These are phyloP conservation scores for Cudoniella acicularis DNA, from an alignment of 495 filamentous ascomycete species.

Conservation along the genomic window DNA sequence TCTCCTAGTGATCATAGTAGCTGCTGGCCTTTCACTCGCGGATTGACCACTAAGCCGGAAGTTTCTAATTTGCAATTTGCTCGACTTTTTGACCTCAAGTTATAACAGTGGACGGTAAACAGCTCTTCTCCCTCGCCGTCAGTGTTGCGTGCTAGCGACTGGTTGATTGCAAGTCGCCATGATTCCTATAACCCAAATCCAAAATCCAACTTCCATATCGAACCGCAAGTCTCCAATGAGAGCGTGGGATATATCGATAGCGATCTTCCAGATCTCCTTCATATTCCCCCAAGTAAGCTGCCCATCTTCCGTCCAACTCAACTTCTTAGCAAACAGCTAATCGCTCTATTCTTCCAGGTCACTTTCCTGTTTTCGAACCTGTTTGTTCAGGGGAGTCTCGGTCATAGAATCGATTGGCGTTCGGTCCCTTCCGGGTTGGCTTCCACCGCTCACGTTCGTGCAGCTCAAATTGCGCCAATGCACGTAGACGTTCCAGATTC, in stretches of 20 bases:
- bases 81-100: too few relatives aligned
- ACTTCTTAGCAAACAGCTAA: background rate
- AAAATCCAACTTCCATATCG: background rate
- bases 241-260: background rate
- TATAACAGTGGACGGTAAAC: too few relatives aligned
- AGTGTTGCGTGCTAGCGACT: background rate
- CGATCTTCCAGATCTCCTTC: background rate
- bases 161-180: background rate
- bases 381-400: background rate
- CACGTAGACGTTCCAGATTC: constrained; percentile 8
- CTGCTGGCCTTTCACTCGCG: too few relatives aligned
- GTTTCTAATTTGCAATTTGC: too few relatives aligned
- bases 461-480: constrained; percentile 9
- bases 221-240: background rate
- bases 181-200: background rate
- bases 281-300: background rate
- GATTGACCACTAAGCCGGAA: too few relatives aligned
- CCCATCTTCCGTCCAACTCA: background rate
- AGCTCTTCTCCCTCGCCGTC: background rate
- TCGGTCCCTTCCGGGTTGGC: constrained; percentile 4
- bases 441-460: constrained; percentile 9
- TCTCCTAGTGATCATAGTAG: too few relatives aligned
- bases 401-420: background rate
- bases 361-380: background rate
- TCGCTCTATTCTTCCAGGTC: background rate